phyloP scores from a whole-genome alignment of 352 stramenopile species.

The Phytopythium kandeliae region DNA sequence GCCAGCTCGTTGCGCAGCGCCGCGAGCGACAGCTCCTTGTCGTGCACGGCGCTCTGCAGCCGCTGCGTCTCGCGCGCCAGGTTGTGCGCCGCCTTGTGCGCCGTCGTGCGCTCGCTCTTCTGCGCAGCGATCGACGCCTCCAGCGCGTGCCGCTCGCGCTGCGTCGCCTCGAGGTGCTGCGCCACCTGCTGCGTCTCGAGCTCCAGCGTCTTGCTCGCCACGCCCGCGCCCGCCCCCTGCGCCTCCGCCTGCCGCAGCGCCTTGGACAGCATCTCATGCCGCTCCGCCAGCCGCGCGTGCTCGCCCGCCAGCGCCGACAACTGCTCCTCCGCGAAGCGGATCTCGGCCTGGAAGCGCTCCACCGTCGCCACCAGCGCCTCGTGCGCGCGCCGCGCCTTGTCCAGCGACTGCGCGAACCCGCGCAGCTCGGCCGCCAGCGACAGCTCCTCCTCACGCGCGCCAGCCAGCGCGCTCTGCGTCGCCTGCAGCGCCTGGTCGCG shows the following conservation, averaged over 20 bases:
- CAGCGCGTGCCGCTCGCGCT: slow-evolving; percentile 84
- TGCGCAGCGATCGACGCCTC: slow-evolving; percentile 79
- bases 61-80: slow-evolving; percentile 78
- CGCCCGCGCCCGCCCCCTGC: slow-evolving; percentile 60
- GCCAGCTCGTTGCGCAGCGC: slow-evolving; percentile 92
- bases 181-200: slow-evolving; percentile 61
- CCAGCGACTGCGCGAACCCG: slow-evolving; percentile 83
- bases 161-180: slow-evolving; percentile 77
- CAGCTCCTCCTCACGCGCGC: slow-evolving; percentile 75
- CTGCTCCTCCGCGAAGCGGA: slow-evolving; percentile 72
- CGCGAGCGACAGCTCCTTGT: slow-evolving; percentile 87
- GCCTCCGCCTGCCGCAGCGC: slow-evolving; percentile 85
- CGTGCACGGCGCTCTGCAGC: slow-evolving; percentile 66
- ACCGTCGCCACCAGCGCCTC: slow-evolving; percentile 80
- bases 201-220: slow-evolving; percentile 65
- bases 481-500: slow-evolving; percentile 90
- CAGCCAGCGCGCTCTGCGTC: slow-evolving; percentile 81
- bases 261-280: slow-evolving; percentile 85
- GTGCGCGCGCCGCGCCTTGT: slow-evolving; percentile 74
- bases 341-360: slow-evolving; percentile 82
- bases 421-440: slow-evolving; percentile 82
- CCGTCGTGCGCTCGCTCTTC: slow-evolving; percentile 86
- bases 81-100: slow-evolving; percentile 90
- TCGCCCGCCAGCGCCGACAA: slow-evolving; percentile 49
- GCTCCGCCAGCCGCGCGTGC: slow-evolving; percentile 67